Percentiles rank a stretch among this genome's conserved stretches.
phyloP scores from a whole-genome alignment of 345 rosid genomes.

The Raphanus sativus region DNA sequence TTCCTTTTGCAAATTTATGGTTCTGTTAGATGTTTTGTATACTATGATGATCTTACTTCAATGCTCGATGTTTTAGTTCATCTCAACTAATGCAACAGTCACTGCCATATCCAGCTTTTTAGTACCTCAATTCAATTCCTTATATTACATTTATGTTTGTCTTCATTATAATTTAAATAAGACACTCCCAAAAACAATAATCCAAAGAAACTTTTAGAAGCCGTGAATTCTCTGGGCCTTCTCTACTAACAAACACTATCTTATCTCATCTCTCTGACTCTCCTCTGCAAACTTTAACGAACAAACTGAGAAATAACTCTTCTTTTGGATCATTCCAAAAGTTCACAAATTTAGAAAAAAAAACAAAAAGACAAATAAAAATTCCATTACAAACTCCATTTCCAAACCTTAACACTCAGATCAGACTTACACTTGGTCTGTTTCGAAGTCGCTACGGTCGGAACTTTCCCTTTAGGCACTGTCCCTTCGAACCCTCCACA shows the following conservation, averaged over 20 bases:
- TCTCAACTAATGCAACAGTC: conserved; percentile 20
- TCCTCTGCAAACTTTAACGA: conserved; percentile 23
- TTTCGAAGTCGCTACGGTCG: conserved; percentile 50
- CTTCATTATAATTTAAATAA: conserved; percentile 4
- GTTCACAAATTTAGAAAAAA: conserved; percentile 27
- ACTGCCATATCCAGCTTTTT: conserved; percentile 36
- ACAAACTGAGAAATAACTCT: conserved; percentile 30
- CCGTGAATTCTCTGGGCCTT: neutral
- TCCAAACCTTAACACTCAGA: conserved; percentile 90
- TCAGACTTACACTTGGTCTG: conserved; percentile 75
- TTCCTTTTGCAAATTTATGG: conserved; percentile 24
- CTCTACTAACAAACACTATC: conserved; percentile 29
- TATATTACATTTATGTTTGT: conserved; percentile 17
- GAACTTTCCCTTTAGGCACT: conserved; percentile 69
- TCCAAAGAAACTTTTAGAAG: neutral
- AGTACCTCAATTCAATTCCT: conserved; percentile 26
- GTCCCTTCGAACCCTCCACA: conserved; percentile 69
- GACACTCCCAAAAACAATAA: conserved; percentile 11
- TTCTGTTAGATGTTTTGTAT: conserved; percentile 2
- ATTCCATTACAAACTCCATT: conserved; percentile 46
- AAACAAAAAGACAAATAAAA: neutral
- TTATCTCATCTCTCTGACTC: conserved; percentile 30
- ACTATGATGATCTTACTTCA: conserved; percentile 11
- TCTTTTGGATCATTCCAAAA: conserved; percentile 39
- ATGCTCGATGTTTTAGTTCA: conserved; percentile 18